phyloP scores from a whole-genome alignment of 352 stramenopile species.

The Phytophthora fragariaefolia region DNA sequence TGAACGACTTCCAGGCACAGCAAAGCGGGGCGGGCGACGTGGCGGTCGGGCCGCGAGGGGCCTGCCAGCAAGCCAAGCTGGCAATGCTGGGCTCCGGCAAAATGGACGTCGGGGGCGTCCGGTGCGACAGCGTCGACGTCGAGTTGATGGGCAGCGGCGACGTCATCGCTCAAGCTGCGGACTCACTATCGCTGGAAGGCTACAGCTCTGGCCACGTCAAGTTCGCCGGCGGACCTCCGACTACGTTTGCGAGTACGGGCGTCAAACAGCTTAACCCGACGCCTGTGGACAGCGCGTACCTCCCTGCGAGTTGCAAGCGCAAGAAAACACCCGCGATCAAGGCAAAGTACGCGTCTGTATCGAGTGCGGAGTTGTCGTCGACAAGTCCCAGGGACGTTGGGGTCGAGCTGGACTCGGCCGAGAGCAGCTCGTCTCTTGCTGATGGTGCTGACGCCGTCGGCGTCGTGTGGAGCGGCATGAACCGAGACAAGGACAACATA shows the following conservation, averaged over 20 bases:
- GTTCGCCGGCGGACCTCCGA: conserved; percentile 17
- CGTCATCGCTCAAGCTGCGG: conserved; percentile 44
- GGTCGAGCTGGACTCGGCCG: conserved; percentile 27
- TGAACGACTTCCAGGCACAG: conserved; percentile 15
- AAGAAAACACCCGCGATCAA: conserved; percentile 30
- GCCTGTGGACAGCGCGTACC: conserved; percentile 13
- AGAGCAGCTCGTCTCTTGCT: conserved; percentile 16
- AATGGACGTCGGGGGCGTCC: conserved; percentile 45
- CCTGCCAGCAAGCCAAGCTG: conserved; percentile 20
- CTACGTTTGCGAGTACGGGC: conserved; percentile 16
- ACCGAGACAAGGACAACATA: conserved; percentile 18
- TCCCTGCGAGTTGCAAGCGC: conserved; percentile 18
- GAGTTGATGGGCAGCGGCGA: conserved; percentile 46
- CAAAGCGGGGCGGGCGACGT: conserved; percentile 28
- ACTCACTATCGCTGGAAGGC: conserved; percentile 20
- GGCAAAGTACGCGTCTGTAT: conserved; percentile 12
- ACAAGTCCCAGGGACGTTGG: not conserved
- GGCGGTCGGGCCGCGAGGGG: conserved; percentile 20
- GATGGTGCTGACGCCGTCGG: not conserved
- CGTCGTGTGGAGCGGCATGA: conserved; percentile 10
- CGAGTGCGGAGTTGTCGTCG: conserved; percentile 12
- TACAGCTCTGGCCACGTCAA: conserved; percentile 27
- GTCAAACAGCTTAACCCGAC: conserved; percentile 9
- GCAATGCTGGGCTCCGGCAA: conserved; percentile 38
- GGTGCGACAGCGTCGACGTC: conserved; percentile 44